Percentiles rank a stretch among this genome's conserved stretches.
These are phyloP conservation scores for Pythium sukuiense DNA, from an alignment of 352 stramenopile genomes.

Conservation along the genomic window DNA sequence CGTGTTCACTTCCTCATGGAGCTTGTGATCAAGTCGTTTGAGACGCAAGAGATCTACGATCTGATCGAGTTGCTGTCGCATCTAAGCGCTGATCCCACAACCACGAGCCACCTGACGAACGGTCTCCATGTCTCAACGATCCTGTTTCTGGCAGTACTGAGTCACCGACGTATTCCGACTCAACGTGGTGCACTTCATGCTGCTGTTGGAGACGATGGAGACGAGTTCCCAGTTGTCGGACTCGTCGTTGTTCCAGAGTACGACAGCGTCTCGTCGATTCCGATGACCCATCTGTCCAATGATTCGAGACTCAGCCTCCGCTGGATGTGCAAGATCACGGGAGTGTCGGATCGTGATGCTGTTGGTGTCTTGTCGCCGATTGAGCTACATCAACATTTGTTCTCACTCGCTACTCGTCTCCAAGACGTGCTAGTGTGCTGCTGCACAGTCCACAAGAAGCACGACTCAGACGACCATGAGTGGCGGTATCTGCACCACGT, in stretches of 20 bases:
- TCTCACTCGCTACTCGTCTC: neutral
- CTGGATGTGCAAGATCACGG: conserved; percentile 53
- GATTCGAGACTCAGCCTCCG: conserved; percentile 64
- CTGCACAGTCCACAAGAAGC: conserved; percentile 52
- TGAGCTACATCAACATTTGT: conserved; percentile 53
- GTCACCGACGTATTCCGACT: conserved; percentile 37
- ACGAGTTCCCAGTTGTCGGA: conserved; percentile 72
- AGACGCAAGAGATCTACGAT: conserved; percentile 51
- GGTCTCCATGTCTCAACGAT: conserved; percentile 60
- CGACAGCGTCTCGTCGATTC: conserved; percentile 47
- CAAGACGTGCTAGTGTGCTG: conserved; percentile 54
- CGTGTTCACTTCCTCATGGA: conserved; percentile 29
- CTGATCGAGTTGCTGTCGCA: conserved; percentile 64
- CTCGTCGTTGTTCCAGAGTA: conserved; percentile 45
- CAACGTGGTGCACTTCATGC: neutral
- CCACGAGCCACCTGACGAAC: conserved; percentile 48
- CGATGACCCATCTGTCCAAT: conserved; percentile 68
- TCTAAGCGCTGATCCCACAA: conserved; percentile 42
- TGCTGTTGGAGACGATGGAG: conserved; percentile 31
- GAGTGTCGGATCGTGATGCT: conserved; percentile 25
- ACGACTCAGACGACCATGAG: conserved; percentile 36
- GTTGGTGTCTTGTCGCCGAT: conserved; percentile 55
- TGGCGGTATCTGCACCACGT: conserved; percentile 67
- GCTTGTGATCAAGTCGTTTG: conserved; percentile 31
- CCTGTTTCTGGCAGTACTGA: conserved; percentile 61